Base-by-base conservation (phyloP, 345 rosid genomes). In the Linum tenue region DNA sequence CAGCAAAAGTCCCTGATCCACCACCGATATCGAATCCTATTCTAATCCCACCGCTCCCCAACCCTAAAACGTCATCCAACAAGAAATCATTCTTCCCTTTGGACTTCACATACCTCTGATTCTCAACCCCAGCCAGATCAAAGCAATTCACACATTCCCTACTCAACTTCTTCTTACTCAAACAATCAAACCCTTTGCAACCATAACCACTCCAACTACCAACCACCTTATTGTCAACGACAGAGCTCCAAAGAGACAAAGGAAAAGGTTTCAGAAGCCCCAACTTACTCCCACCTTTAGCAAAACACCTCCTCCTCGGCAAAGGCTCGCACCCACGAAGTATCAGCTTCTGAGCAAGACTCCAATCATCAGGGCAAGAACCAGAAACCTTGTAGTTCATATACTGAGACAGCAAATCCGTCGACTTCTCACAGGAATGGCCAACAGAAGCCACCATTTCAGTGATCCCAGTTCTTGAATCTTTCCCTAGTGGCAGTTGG, bases 361-460 rank as follows among this genome's bases (percentile, higher is more conserved):
- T 86, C 96, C 92, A 89, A 64, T 86, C 92, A 71, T 84, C 92
- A 17, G 86, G 96, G 74, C 92, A 89, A 56, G 83, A 78, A 1
- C 84, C 95, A 3, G 75, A 75, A 35, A 71, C 79, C 80, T 81
- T 90, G 79, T 94, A 94, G 40, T 65, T 72, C 99, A 86, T 94
- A 75, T 80, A 88, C 67, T 82, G 96, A 69, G 95, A 80, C 71
- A 94, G 70, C 77, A 94, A 77, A 76, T 86, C 97, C n/a, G 85
- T 50, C 59, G 96, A 90, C 76, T 82, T 90, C 64, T 86, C 91
- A 55, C 99, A 94, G 5, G 86, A 72, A 64, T 94, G 99, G 3
- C 95, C 97, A n/a, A 94, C 97, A 16, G 97, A 86, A 3, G 97
- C 86, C 38, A 94, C 97, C 96, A 94, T 90, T 55, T 90, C 95